Evolutionary conservation across 2,329 filamentous ascomycete genomes (phyloP), one percentile per base, ranked within the genome.

Genomic region (Exserohilum rostratum): DNA sequence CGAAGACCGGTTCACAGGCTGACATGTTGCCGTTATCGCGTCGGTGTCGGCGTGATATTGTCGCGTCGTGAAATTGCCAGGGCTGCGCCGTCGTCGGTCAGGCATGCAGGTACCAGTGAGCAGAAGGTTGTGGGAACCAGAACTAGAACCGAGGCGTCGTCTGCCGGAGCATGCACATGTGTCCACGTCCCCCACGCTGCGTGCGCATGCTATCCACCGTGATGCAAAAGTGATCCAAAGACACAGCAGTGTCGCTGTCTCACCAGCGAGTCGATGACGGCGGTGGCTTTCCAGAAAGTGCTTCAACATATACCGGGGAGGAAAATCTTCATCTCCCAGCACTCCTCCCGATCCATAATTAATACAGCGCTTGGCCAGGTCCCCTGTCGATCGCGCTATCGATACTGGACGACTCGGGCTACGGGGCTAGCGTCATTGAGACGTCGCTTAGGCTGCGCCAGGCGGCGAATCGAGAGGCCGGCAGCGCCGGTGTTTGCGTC

Each of bases 361-460:
- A 22, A 39, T 49, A 27, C 43, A 27, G 33, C 27, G 25, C 18
- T 31, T 25, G 44, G 25, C 44, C 35, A 13, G 50, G 35, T 45
- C 64, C 55, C 62, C 62, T 65, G 64, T 48, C 61, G 62, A 67
- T 65, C 62, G 42, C 55, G 57, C 53, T 62, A 52, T 62, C 51
- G 51, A 55, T 51, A 51, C 33, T 17, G 51, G 46, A 37, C 37
- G 51, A 18, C 35, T 22, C 20, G 13, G 12, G 46, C 37, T 35
- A 12, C n/a, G n/a, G 29, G 20, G 20, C 25, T 46, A 45, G 35
- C 43, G 54, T 5, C 2, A 3, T 31, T 2, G 12, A 37, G n/a
- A n/a, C 27, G 20, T 40, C 27, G 35, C 46, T 34, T 34, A 17
- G 29, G n/a, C 37, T 2, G 10, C 17, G 13, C 15, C 30, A 17